Evolutionary conservation across 2,329 filamentous ascomycete species (phyloP).

Genomic region (Phaeosphaeriaceae sp.): DNA sequence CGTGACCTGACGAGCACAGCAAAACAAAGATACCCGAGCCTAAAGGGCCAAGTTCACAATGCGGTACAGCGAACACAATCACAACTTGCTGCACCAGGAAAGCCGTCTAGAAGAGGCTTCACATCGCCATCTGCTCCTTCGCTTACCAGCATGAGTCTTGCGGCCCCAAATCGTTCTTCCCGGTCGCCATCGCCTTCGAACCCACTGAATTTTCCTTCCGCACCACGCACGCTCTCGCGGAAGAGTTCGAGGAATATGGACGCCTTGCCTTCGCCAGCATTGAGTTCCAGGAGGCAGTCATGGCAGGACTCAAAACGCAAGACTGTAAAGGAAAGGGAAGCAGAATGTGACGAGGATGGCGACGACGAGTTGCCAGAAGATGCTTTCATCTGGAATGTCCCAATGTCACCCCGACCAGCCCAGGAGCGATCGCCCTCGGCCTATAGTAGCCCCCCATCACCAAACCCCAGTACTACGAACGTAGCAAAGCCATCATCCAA

Average conservation of each 20-base stretch:
- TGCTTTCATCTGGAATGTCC: constrained; percentile 80
- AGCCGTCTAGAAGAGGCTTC: constrained; percentile 50
- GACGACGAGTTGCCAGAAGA: constrained; percentile 79
- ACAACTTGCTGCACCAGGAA: constrained; percentile 48
- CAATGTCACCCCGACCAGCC: constrained; percentile 68
- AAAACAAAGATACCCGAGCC: constrained; percentile 48
- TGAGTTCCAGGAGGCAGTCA: constrained; percentile 52
- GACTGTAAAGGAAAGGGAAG: constrained; percentile 72
- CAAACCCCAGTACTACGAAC: constrained; percentile 22
- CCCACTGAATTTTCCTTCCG: constrained; percentile 30
- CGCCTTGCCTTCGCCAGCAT: constrained; percentile 33
- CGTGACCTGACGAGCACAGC: constrained; percentile 47
- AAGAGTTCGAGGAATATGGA: constrained; percentile 42
- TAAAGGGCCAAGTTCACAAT: constrained; percentile 49
- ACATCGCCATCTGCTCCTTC: constrained; percentile 48
- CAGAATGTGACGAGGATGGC: constrained; percentile 75
- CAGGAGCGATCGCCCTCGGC: constrained; percentile 46
- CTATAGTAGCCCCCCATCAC: constrained; percentile 37
- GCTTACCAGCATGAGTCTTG: constrained; percentile 38
- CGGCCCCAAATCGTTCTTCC: constrained; percentile 41
- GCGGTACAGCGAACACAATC: constrained; percentile 37
- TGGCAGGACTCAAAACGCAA: constrained; percentile 74
- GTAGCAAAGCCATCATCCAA: constrained; percentile 22
- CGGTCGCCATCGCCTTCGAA: constrained; percentile 46
- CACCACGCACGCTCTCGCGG: constrained; percentile 41